Conservation (phyloP, 1,284 basidiomycete species). For the Austroboletus niveus region DNA sequence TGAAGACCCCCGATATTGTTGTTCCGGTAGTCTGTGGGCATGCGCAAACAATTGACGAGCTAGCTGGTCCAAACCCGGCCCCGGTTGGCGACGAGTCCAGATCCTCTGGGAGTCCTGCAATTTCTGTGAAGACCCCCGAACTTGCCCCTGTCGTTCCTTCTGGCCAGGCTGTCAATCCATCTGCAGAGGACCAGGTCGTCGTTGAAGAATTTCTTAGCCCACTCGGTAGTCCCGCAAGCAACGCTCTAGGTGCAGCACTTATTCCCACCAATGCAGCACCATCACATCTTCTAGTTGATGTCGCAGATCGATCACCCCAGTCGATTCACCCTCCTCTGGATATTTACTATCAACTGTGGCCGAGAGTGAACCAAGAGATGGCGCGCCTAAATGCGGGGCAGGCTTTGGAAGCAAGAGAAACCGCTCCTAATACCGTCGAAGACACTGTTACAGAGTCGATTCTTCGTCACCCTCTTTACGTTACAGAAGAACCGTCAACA, state of each 20-base stretch:
- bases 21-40: constrained; percentile 51
- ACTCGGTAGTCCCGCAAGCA: constrained; percentile 17
- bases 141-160: not conserved
- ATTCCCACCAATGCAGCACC: not conserved
- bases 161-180: not conserved
- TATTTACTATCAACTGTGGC: constrained; percentile 26
- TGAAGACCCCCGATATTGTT: constrained; percentile 51
- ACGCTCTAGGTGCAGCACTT: not conserved
- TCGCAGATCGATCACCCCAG: constrained; percentile 4
- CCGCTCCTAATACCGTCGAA: not conserved
- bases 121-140: not conserved
- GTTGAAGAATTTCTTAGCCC: constrained; percentile 31
- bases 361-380: constrained; percentile 29
- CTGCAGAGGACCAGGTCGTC: constrained; percentile 2
- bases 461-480: not conserved
- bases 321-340: constrained; percentile 11
- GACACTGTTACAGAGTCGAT: not conserved
- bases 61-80: not conserved
- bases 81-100: not conserved
- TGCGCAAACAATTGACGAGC: constrained; percentile 23
- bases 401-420: not conserved
- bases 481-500: not conserved
- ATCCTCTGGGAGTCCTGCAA: not conserved
- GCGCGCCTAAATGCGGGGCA: constrained; percentile 13
- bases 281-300: constrained; percentile 10